Evolutionary conservation across 2,329 filamentous ascomycete genomes (phyloP).

Genomic region (Hypoxylon sp.): DNA sequence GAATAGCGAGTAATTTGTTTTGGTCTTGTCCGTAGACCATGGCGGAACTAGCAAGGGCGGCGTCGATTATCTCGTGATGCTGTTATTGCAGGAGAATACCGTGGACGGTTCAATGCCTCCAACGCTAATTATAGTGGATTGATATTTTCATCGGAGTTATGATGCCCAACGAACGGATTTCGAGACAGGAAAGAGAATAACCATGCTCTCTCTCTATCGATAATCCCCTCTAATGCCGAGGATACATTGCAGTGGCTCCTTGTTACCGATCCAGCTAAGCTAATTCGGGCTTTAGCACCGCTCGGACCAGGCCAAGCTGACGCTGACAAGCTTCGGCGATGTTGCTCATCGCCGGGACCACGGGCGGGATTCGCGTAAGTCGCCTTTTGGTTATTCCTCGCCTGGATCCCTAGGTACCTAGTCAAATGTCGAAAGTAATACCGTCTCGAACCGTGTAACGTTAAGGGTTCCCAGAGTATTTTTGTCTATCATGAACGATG

Average conservation of each 20-base stretch:
- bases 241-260: constrained; percentile 15
- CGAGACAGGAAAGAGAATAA: background rate
- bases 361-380: constrained; percentile 5
- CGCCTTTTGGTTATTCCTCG: background rate
- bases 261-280: constrained; percentile 26
- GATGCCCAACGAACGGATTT: constrained; percentile 11
- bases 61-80: constrained; percentile 9
- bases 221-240: constrained; percentile 18
- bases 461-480: background rate
- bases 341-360: constrained; percentile 15
- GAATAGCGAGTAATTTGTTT: background rate
- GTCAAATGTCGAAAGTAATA: background rate
- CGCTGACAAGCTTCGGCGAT: constrained; percentile 17
- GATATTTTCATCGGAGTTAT: background rate
- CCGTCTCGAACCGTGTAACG: constrained; percentile 1
- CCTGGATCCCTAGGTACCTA: background rate
- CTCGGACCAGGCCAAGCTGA: constrained; percentile 21
- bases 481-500: background rate
- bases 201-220: constrained; percentile 10
- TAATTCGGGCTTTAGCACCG: constrained; percentile 13
- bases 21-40: constrained; percentile 2
- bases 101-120: constrained; percentile 5
- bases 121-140: constrained; percentile 1
- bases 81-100: constrained; percentile 2
- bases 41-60: background rate